Evolutionary conservation across 495 filamentous ascomycete species (phyloP), one percentile per base, ranked within the genome.

Genomic region (Xylaria flabelliformis): DNA sequence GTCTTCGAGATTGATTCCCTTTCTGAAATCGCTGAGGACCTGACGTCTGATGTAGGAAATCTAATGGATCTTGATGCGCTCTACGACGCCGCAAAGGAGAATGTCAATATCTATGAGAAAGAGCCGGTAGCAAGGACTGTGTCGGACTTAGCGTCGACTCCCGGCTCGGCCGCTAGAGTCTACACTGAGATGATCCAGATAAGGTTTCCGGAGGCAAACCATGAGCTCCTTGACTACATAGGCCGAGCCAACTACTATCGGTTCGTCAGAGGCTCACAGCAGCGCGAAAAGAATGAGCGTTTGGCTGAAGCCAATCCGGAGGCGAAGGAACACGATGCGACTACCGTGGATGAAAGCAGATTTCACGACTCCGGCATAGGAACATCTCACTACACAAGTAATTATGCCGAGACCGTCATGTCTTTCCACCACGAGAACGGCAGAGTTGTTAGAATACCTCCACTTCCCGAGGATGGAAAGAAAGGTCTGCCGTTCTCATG

Each of bases 381-480:
- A 7, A 53, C 50, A 26, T 53, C 50, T 26, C 6, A 1, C 19
- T 26, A 53, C 50, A 53, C 50, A 53, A 21, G n/a, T 5, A 26
- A 9, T 9, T 53, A 53, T 13, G 50, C 50, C 19, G 50, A 53
- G 24, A 53, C n/a, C 1, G 50, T 53, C 24, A 53, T 53, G 50
- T 53, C 50, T 53, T 53, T 53, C 21, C 21, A 53, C 24, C 50
- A 53, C 50, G 12, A 53, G n/a, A 53, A 21, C 24, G 50, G 50
- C n/a, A 24, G 24, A 0, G n/a, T 53, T 9, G 9, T 53, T 26
- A 53, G 50, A 53, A 53, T 53, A 26, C 50, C 50, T 3, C n/a
- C 50, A 53, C 50, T 53, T 53, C 50, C n/a, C 50, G 50, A 24
- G n/a, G 50, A 53, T 9, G n/a, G 50, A 53, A 53, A 53, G 24